Percentiles rank a stretch among this genome's conserved stretches.
Evolutionary conservation across 495 filamentous ascomycete species (phyloP).

Genomic region (Paragyromitra xinjiangensis): DNA sequence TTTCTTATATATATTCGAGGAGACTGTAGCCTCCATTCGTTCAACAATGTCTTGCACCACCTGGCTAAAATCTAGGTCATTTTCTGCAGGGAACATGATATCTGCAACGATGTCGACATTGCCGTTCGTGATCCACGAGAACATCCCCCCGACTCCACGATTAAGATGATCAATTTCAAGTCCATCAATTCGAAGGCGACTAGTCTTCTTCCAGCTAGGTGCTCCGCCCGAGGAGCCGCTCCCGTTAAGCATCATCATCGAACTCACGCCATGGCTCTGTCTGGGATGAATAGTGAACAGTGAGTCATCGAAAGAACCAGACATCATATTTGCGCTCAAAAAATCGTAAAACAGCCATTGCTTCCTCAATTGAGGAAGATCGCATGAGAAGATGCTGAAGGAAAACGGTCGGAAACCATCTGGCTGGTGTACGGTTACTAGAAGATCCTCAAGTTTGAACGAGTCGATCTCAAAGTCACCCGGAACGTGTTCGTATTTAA

Average conservation of each 20-base stretch:
- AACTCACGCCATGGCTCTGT: slow-evolving; percentile 75
- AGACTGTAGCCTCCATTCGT: slow-evolving; percentile 88
- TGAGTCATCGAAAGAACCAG: slow-evolving; percentile 92
- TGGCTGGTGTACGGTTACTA: slow-evolving; percentile 92
- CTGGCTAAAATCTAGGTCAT: slow-evolving; percentile 85
- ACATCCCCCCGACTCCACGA: slow-evolving; percentile 89
- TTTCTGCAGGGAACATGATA: slow-evolving; percentile 87
- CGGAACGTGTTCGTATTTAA: slow-evolving; percentile 83
- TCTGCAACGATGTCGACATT: slow-evolving; percentile 97
- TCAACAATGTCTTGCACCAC: slow-evolving; percentile 95
- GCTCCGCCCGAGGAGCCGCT: slow-evolving; percentile 63
- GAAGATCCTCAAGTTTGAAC: slow-evolving; percentile 93
- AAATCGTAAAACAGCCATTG: slow-evolving; percentile 99
- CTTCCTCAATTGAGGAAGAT: slow-evolving; percentile 89
- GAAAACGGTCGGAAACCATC: slow-evolving; percentile 89
- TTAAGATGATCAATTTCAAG: slow-evolving; percentile 96
- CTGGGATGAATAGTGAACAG: slow-evolving; percentile 96
- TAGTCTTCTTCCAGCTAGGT: slow-evolving; percentile 88
- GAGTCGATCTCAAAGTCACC: slow-evolving; percentile 96
- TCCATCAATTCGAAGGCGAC: slow-evolving; percentile 86
- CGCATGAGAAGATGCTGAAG: slow-evolving; percentile 92
- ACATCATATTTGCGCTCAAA: slow-evolving; percentile 92
- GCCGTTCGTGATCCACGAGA: slow-evolving; percentile 96
- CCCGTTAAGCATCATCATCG: slow-evolving; percentile 61
- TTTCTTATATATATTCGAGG: slow-evolving; percentile 68